Conservation (phyloP, 2,329 filamentous ascomycete genomes). For the Tolypocladium paradoxum region DNA sequence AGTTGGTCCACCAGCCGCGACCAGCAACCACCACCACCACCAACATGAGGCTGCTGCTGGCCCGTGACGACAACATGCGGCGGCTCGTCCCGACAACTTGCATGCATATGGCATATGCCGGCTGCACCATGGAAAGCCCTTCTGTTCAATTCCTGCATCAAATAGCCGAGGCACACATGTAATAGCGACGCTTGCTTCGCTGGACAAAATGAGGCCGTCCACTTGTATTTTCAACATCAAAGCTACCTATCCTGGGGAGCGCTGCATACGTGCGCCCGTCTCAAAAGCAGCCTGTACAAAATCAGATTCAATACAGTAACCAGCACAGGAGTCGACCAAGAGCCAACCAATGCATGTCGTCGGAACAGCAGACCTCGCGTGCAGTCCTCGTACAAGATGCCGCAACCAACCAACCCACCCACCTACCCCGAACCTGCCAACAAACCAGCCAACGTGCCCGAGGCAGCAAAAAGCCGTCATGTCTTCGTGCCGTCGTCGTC, state of each 20-base stretch:
- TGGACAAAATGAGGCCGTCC: not conserved
- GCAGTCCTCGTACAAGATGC: not conserved
- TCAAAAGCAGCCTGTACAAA: not conserved
- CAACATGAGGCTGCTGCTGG: not conserved
- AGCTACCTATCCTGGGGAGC: not conserved
- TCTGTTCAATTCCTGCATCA: not conserved
- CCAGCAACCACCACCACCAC: not conserved
- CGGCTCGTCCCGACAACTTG: not conserved
- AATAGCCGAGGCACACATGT: too few relatives aligned
- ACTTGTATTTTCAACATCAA: not conserved
- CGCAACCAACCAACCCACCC: not conserved
- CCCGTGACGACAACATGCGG: not conserved
- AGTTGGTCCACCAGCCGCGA: not conserved
- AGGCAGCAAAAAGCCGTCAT: slow-evolving; percentile 13
- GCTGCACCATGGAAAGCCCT: not conserved
- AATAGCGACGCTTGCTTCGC: not conserved
- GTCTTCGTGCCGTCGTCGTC: slow-evolving; percentile 19
- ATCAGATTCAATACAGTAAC: not conserved
- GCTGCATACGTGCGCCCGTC: not conserved
- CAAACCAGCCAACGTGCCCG: not conserved
- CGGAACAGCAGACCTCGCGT: not conserved
- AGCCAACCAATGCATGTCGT: not conserved
- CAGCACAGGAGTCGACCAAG: not conserved
- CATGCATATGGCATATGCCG: not conserved
- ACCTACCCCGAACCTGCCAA: not conserved